Evolutionary conservation across 768 basidiomycete species (phyloP).

Genomic region (Tricholoma sp.): DNA sequence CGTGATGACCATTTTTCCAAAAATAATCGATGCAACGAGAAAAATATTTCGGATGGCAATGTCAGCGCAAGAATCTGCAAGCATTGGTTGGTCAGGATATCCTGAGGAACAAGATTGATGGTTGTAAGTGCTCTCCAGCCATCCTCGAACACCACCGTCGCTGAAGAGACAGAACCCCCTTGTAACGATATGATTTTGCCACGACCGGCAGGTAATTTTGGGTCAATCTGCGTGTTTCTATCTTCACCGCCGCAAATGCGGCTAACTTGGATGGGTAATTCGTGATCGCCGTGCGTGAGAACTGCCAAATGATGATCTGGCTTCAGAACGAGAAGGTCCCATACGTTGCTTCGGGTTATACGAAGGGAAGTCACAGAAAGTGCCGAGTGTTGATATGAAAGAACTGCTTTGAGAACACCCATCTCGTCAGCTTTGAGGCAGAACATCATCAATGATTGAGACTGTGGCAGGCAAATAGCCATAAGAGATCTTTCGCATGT

Average conservation of each 20-base stretch:
- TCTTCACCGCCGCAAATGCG: constrained; percentile 14
- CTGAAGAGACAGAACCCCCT: constrained; percentile 45
- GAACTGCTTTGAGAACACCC: constrained; percentile 35
- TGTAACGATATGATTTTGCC: constrained; percentile 38
- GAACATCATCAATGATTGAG: constrained; percentile 42
- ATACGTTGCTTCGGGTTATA: constrained; percentile 56
- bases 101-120: constrained; percentile 52
- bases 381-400: constrained; percentile 35
- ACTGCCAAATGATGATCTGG: constrained; percentile 50
- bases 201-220: constrained; percentile 18
- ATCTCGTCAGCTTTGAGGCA: constrained; percentile 40
- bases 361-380: constrained; percentile 53
- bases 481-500: constrained; percentile 44
- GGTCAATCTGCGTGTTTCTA: constrained; percentile 19
- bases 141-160: constrained; percentile 50
- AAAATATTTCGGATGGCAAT: constrained; percentile 52
- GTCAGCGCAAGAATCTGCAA: constrained; percentile 60
- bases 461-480: constrained; percentile 48
- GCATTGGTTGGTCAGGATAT: constrained; percentile 51
- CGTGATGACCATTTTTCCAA: constrained; percentile 50
- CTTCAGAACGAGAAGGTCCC: constrained; percentile 66
- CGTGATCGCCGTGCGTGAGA: constrained; percentile 53
- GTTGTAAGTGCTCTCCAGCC: constrained; percentile 40
- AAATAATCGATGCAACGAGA: constrained; percentile 50
- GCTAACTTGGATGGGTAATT: constrained; percentile 34